Evolutionary conservation across 139 green algal genomes (phyloP), one percentile per base, ranked within the genome.

Genomic region (Coelastrella sp.): DNA sequence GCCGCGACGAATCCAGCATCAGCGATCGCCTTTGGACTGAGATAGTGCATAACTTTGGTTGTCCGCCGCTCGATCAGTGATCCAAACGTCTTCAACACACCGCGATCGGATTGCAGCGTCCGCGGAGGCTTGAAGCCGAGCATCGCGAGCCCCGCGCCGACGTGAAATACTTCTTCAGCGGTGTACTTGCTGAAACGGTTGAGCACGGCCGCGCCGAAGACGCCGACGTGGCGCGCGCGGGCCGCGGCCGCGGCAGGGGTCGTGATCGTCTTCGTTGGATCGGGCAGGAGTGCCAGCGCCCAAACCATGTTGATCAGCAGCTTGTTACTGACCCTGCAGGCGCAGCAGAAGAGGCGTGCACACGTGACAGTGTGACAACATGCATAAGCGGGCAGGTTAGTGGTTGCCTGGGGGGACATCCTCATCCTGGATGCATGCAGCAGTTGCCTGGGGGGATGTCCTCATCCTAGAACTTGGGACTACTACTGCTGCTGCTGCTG

Each of bases 1-100:
- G 82, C 74, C 64, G 74, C 59, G 32, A 88, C 82, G 59, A 88
- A 88, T 56, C 13, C 82, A 2, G 82, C 82, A 78, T 88, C 82
- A 7, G 82, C 65, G 16, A 79, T 19, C 5, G 23, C 13, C 82
- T 88, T 88, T 23, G 64, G 82, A 56, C 65, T 64, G 14, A 88
- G 20, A 13, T 66, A 78, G 5, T 65, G 65, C 82, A 88, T 78
- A 2, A 88, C 82, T 14, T 88, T 86, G 60, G 76, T n/a, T n/a
- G 60, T 76, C 14, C 81, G 81, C 0, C 61, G 61, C 81, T 74
- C 81, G n/a, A 86, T 14, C 60, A 86, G 60, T 14, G 14, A 8
- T 7, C 81, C 81, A 58, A 86, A 86, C 22, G 8, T 60, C 20
- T 59, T 76, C 14, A 47, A 47, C 32, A 23, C 71, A 22, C 60